Evolutionary conservation across 495 filamentous ascomycete species (phyloP).

Genomic region (Talaromyces ruber): DNA sequence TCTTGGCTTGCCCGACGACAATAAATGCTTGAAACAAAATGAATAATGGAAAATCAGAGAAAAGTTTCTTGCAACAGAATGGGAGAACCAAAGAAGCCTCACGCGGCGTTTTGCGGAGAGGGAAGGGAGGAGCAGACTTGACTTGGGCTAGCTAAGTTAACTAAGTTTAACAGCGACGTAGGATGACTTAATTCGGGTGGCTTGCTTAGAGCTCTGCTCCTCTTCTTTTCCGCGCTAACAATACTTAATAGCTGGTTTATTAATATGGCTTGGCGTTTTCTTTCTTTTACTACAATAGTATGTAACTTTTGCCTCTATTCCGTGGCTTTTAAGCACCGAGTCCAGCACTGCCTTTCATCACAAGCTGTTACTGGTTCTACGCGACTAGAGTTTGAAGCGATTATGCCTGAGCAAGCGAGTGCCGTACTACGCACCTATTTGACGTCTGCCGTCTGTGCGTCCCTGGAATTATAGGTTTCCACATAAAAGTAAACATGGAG

Average conservation of each 20-base stretch:
- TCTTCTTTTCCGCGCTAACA: background rate
- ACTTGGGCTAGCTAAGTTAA: background rate
- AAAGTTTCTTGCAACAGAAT: background rate
- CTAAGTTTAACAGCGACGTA: background rate
- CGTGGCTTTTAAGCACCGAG: too few species aligned
- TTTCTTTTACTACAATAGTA: background rate
- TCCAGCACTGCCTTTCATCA: too few species aligned
- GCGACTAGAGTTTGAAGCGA: too few species aligned
- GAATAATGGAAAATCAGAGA: background rate
- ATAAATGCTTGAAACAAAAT: background rate
- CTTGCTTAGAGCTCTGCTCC: constrained; percentile 1
- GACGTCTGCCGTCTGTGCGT: background rate
- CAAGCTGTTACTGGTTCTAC: too few species aligned
- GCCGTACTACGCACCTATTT: too few species aligned
- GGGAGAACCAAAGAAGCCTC: background rate
- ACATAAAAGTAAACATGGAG: background rate
- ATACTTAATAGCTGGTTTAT: background rate
- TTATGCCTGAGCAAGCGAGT: too few species aligned
- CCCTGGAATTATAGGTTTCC: background rate
- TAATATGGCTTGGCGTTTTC: background rate
- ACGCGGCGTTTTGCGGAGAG: background rate
- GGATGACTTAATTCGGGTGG: constrained; percentile 1
- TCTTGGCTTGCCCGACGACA: background rate
- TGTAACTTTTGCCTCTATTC: background rate
- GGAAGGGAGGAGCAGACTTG: background rate